Evolutionary conservation across 2,329 filamentous ascomycete species (phyloP).

Genomic region (Beauveria scarabaeidicola): DNA sequence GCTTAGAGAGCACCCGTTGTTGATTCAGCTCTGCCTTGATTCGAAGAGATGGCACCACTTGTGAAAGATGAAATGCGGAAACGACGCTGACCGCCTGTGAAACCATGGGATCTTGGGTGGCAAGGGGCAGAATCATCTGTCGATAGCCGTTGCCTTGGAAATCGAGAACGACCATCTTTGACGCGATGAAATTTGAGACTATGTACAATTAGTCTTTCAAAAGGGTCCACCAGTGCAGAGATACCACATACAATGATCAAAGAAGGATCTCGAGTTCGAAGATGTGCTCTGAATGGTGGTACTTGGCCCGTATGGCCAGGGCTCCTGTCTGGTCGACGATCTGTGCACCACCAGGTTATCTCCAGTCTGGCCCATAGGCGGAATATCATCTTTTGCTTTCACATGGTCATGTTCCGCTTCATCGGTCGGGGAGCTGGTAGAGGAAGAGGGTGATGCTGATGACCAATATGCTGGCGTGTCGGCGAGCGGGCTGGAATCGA

Average conservation of each 20-base stretch:
- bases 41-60: constrained; percentile 22
- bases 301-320: background rate
- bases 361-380: background rate
- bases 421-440: background rate
- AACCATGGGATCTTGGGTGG: constrained; percentile 26
- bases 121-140: constrained; percentile 30
- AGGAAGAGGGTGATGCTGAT: background rate
- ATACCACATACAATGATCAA: constrained; percentile 24
- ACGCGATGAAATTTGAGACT: constrained; percentile 29
- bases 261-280: constrained; percentile 25
- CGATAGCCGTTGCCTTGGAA: constrained; percentile 28
- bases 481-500: background rate
- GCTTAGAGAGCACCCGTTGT: constrained; percentile 25
- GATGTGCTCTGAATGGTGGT: constrained; percentile 18
- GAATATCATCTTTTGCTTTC: background rate
- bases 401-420: background rate
- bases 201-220: background rate
- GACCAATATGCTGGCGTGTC: background rate
- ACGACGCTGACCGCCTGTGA: constrained; percentile 29
- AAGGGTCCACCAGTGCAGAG: background rate
- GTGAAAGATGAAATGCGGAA: constrained; percentile 29
- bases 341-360: background rate
- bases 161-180: constrained; percentile 32
- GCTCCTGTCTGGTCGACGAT: background rate
- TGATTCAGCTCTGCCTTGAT: constrained; percentile 26